Conservation (phyloP, 2,329 filamentous ascomycete species). For the Talaromyces sp. region DNA sequence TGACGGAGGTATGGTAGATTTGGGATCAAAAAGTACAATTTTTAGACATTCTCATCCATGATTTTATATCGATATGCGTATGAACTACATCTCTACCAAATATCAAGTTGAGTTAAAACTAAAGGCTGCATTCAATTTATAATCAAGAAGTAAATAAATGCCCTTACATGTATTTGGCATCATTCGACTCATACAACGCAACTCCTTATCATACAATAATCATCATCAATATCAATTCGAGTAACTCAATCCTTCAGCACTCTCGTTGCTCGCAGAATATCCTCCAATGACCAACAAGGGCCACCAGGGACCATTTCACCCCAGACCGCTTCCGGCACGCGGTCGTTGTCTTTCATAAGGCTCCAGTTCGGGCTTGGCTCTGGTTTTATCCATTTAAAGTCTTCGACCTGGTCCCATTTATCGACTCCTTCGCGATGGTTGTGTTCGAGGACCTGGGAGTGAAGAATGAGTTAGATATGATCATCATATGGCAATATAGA, state of each 20-base stretch:
- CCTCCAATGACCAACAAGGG: conserved; percentile 55
- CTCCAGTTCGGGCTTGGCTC: conserved; percentile 86
- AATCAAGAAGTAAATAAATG: neutral
- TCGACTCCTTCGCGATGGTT: conserved; percentile 44
- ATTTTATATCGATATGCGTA: neutral
- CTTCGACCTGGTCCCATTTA: conserved; percentile 85
- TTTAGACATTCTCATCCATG: neutral
- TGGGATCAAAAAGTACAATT: neutral
- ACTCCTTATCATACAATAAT: neutral
- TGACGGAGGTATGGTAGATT: neutral
- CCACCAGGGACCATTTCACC: conserved; percentile 59
- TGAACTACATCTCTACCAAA: too few relatives aligned
- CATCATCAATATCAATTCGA: neutral
- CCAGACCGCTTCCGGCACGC: conserved; percentile 62
- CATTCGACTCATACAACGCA: neutral
- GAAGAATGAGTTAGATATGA: neutral
- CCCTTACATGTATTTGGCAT: too few relatives aligned
- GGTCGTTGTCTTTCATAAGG: conserved; percentile 56
- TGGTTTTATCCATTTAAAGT: conserved; percentile 93
- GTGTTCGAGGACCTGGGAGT: conserved; percentile 23
- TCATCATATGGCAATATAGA: conserved; percentile 51
- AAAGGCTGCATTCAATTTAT: neutral
- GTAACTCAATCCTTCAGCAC: conserved; percentile 6
- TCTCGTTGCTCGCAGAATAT: conserved; percentile 51
- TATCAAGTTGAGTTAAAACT: too few relatives aligned